Percentiles rank a stretch among this genome's conserved stretches.
These are phyloP conservation scores for Hyaloscypha variabilis DNA, from an alignment of 495 filamentous ascomycete genomes.

Conservation along the genomic window DNA sequence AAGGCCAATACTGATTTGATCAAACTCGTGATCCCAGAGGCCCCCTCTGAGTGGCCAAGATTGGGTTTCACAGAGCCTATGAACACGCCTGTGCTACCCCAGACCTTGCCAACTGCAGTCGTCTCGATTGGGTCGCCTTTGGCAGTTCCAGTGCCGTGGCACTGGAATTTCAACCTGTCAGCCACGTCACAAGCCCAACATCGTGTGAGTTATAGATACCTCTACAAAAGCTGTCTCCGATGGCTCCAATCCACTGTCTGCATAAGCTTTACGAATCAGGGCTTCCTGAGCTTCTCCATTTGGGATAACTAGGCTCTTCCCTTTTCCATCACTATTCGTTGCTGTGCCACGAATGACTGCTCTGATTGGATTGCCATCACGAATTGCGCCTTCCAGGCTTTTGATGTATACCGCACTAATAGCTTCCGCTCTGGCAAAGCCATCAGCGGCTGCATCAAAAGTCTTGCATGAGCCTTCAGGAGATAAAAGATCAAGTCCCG, in stretches of 20 bases:
- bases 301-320: slow-evolving; percentile 26
- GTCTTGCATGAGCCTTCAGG: slow-evolving; percentile 54
- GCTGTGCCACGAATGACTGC: slow-evolving; percentile 63
- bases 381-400: slow-evolving; percentile 54
- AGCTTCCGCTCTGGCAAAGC: slow-evolving; percentile 69
- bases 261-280: not conserved
- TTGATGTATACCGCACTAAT: slow-evolving; percentile 62
- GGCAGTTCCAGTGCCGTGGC: slow-evolving; percentile 39
- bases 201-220: not conserved
- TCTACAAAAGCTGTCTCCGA: slow-evolving; percentile 29
- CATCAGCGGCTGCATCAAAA: slow-evolving; percentile 63
- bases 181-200: not conserved
- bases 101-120: slow-evolving; percentile 52
- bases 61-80: slow-evolving; percentile 17
- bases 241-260: not conserved
- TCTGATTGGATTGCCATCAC: slow-evolving; percentile 59
- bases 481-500: slow-evolving; percentile 23
- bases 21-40: slow-evolving; percentile 57
- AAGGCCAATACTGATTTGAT: slow-evolving; percentile 60
- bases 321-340: slow-evolving; percentile 61
- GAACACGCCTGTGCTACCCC: slow-evolving; percentile 31
- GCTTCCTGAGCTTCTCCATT: not conserved
- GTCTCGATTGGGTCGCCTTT: slow-evolving; percentile 64
- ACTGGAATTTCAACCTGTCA: not conserved
- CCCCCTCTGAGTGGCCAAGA: slow-evolving; percentile 53